phyloP scores from a whole-genome alignment of 768 basidiomycete genomes.

The Grammothele lineata region DNA sequence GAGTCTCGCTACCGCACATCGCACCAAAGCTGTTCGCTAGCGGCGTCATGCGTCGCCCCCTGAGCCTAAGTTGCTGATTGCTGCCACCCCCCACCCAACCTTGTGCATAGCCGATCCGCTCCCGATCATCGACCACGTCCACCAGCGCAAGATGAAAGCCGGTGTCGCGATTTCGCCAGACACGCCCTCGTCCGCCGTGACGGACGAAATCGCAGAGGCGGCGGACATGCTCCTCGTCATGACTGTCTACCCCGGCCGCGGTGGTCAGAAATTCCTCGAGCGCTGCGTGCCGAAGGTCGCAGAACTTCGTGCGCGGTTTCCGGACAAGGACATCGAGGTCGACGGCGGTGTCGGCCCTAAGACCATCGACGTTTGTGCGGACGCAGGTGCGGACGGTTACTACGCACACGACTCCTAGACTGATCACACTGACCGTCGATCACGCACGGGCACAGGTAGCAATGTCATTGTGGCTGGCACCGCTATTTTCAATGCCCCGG shows the following conservation, averaged over 20 bases:
- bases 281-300: slow-evolving; percentile 90
- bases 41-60: not conserved
- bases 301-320: slow-evolving; percentile 87
- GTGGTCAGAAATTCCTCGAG: slow-evolving; percentile 95
- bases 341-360: slow-evolving; percentile 96
- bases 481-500: slow-evolving; percentile 82
- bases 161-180: slow-evolving; percentile 97
- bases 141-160: slow-evolving; percentile 82
- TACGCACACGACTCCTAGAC: not conserved
- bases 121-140: slow-evolving; percentile 77
- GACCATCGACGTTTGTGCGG: slow-evolving; percentile 82
- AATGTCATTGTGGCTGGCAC: slow-evolving; percentile 99
- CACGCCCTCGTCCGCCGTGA: slow-evolving; percentile 84
- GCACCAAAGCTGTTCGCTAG: not conserved
- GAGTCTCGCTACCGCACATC: slow-evolving; percentile 21
- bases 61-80: too few species aligned
- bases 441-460: slow-evolving; percentile 78
- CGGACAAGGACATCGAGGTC: slow-evolving; percentile 94
- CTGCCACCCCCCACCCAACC: not conserved
- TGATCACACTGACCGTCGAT: too few species aligned
- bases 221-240: slow-evolving; percentile 97
- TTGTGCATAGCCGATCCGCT: slow-evolving; percentile 55
- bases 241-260: slow-evolving; percentile 95
- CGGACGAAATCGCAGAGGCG: slow-evolving; percentile 73
- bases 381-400: slow-evolving; percentile 83